These are phyloP conservation scores for Yarrowia galli DNA, from an alignment of 1,139 yeast species.

Conservation along the genomic window DNA sequence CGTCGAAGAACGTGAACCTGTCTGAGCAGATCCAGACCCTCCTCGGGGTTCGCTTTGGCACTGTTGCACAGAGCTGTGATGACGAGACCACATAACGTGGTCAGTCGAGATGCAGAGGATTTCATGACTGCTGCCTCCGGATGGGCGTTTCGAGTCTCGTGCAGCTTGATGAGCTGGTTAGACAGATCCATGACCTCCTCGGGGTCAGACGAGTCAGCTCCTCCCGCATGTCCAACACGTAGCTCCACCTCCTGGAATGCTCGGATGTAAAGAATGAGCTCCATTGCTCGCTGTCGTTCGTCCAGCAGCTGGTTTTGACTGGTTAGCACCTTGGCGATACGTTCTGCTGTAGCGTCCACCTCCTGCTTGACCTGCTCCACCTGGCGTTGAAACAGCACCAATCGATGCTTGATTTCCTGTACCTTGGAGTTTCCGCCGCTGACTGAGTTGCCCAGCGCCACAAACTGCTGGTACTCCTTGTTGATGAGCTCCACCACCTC, in stretches of 20 bases:
- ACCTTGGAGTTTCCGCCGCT: constrained; percentile 19
- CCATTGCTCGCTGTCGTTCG: constrained; percentile 49
- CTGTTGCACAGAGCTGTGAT: constrained; percentile 5
- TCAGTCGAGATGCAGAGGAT: constrained; percentile 10
- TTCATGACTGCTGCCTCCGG: constrained; percentile 24
- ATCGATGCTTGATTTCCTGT: constrained; percentile 18
- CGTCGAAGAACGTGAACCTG: constrained; percentile 27
- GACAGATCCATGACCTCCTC: constrained; percentile 23
- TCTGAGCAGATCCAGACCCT: constrained; percentile 11
- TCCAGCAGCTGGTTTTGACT: constrained; percentile 17
- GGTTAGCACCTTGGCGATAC: constrained; percentile 6
- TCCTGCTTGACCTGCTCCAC: constrained; percentile 36
- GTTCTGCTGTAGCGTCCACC: constrained; percentile 23
- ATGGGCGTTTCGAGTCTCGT: constrained; percentile 5
- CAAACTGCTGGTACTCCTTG: constrained; percentile 37
- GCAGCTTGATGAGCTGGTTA: constrained; percentile 24
- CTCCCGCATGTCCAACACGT: constrained; percentile 12
- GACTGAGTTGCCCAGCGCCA: constrained; percentile 34
- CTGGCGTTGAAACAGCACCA: constrained; percentile 33
- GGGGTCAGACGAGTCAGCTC: constrained; percentile 6
- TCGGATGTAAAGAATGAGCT: constrained; percentile 89
- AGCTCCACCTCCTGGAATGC: constrained; percentile 65
- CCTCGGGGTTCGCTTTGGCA: constrained; percentile 12
- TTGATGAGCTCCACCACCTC: constrained; percentile 37
- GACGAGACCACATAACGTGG: constrained; percentile 3